These are phyloP conservation scores for Ceratocystis smalleyi DNA, from an alignment of 2,329 filamentous ascomycete genomes.

Conservation along the genomic window DNA sequence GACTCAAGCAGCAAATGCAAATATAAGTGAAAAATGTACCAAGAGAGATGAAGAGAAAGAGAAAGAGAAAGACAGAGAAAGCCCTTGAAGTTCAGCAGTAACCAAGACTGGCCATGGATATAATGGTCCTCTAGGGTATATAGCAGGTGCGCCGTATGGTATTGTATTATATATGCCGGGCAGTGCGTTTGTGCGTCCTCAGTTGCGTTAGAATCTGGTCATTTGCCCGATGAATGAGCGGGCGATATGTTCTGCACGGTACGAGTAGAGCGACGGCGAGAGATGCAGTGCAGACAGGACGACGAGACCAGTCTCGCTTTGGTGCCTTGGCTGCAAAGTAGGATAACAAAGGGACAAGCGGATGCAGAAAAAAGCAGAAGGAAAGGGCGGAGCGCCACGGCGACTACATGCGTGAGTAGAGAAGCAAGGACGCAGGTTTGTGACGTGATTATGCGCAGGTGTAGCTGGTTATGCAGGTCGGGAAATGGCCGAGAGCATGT, in stretches of 20 bases:
- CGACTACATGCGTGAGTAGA: neutral
- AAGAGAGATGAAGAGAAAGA: neutral
- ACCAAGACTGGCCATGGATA: neutral
- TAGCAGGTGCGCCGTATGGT: neutral
- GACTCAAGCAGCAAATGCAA: neutral
- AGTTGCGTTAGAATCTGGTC: neutral
- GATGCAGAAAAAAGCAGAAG: neutral
- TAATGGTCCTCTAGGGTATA: neutral
- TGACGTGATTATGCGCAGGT: neutral
- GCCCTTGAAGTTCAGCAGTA: neutral
- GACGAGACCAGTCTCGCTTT: slow-evolving; percentile 2
- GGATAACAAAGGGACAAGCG: neutral
- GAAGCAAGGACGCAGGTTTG: neutral
- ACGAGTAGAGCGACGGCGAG: neutral
- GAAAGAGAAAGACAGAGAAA: neutral
- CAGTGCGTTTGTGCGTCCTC: neutral
- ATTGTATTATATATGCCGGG: neutral
- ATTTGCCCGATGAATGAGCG: neutral
- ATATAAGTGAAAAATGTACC: neutral
- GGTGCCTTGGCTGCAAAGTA: no score
- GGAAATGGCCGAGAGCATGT: neutral
- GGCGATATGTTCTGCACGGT: neutral
- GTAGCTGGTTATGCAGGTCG: neutral
- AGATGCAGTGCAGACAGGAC: neutral
- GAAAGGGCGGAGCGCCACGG: neutral